These are phyloP conservation scores for Neonectria sp. DNA, from an alignment of 2,329 filamentous ascomycete species.

Conservation along the genomic window DNA sequence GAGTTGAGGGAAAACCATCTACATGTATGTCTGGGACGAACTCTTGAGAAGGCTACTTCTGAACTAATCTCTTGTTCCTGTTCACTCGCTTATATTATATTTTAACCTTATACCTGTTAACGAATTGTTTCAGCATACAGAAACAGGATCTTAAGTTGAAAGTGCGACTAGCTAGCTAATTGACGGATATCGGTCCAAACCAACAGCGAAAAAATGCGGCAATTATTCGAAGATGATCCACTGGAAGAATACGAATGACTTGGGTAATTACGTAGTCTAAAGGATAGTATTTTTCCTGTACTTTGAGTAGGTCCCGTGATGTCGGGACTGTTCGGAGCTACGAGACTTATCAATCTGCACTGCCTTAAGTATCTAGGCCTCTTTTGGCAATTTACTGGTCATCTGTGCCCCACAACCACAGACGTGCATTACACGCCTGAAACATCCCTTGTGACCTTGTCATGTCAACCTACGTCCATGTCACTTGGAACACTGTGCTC, in stretches of 20 bases:
- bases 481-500: constrained; percentile 12
- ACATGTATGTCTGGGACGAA: background rate
- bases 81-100: too few relatives aligned
- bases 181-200: too few relatives aligned
- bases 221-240: background rate
- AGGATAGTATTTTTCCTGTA: too few relatives aligned
- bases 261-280: background rate
- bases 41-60: too few relatives aligned
- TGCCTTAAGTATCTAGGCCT: constrained; percentile 16
- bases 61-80: too few relatives aligned
- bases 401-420: constrained; percentile 15
- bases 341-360: constrained; percentile 17
- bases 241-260: background rate
- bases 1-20: constrained; percentile 1
- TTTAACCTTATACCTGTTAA: too few relatives aligned
- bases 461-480: constrained; percentile 3
- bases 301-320: constrained; percentile 6
- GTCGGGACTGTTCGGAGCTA: constrained; percentile 13
- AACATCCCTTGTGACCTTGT: constrained; percentile 12
- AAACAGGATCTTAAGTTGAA: too few relatives aligned
- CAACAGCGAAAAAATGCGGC: background rate
- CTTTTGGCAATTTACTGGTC: constrained; percentile 5
- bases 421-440: background rate
- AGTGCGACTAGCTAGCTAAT: too few relatives aligned
- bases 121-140: too few relatives aligned